Percentiles rank a stretch among this genome's conserved stretches.
These are phyloP conservation scores for Bathelium albidoporum DNA, from an alignment of 495 filamentous ascomycete species.

Conservation along the genomic window DNA sequence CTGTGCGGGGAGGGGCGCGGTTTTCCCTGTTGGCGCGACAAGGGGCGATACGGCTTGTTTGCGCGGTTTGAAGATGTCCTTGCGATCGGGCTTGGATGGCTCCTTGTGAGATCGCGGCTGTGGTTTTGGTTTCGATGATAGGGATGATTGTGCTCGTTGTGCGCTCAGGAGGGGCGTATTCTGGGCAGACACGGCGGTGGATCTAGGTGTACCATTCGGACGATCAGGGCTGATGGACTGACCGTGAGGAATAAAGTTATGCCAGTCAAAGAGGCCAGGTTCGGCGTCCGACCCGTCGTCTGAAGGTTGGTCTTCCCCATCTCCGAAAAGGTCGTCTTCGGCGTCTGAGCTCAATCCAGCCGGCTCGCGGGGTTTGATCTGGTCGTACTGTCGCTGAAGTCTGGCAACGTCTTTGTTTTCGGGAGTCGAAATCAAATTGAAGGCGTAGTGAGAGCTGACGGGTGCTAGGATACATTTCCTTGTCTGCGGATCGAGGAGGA, in stretches of 20 bases:
- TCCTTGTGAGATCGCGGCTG: constrained; percentile 1
- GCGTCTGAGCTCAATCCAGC: constrained; percentile 2
- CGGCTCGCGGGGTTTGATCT: constrained; percentile 4
- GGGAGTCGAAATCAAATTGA: constrained; percentile 17
- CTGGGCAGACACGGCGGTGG: not conserved
- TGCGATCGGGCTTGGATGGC: not conserved
- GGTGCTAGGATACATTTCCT: constrained; percentile 12
- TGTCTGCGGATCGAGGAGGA: constrained; percentile 14
- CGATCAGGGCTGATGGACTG: constrained; percentile 1
- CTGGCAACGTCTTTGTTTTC: constrained; percentile 10
- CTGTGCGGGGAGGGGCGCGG: not conserved
- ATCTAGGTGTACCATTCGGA: not conserved
- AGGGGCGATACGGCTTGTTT: constrained; percentile 1
- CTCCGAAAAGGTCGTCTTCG: constrained; percentile 15
- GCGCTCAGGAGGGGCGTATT: constrained; percentile 1
- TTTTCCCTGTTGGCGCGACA: not conserved
- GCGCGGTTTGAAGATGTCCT: not conserved
- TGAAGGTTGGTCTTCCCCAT: constrained; percentile 6
- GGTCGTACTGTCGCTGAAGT: constrained; percentile 12
- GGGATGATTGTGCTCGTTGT: not conserved
- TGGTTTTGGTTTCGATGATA: constrained; percentile 4
- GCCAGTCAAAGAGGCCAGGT: constrained; percentile 14
- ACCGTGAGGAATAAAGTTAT: constrained; percentile 8
- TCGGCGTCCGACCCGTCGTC: constrained; percentile 7
- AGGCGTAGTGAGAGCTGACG: constrained; percentile 12